Base-by-base conservation (phyloP, 352 stramenopile species). In the Halophytophthora polymorphica region DNA sequence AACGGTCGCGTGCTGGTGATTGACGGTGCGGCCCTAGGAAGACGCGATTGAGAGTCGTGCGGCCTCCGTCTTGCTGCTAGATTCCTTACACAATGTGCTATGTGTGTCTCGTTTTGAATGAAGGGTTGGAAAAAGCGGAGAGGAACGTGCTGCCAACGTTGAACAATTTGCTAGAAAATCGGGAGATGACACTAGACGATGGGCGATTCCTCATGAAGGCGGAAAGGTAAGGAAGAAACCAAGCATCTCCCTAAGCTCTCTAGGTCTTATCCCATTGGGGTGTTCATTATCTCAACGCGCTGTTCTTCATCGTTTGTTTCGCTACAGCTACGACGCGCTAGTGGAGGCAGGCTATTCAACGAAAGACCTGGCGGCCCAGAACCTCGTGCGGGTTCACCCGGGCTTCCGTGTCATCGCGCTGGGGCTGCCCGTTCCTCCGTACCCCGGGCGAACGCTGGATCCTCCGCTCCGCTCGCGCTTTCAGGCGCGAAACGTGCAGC, bases 151-250 rank as follows among this genome's bases (percentile, higher is more conserved):
- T 99, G 25, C 96, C 96, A 0, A 98, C 95, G n/a, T 63, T 99
- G 12, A 99, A 98, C 64, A 99, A 99, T 62, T 58, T 99, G 28
- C 72, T 98, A 7, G 96, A 99, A 64, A 98, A 98, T 63, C 66
- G 95, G 46, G 93, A 98, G 50, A 93, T 99, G 73, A 88, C 83
- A 22, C 66, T 98, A 28, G 96, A 99, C 48, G 94, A 98, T 64
- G 95, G 94, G 3, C 77, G 79, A 6, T 94, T 98, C 39, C 72
- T 98, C 10, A 86, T 98, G 78, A 89, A 90, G 50, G 79, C 82
- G 2, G 80, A 88, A 52, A 92, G 77, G 73, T 84, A 61, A 48
- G n/a, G 25, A 4, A 8, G 8, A 10, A 31, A 8, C 25, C 25
- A 31, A 4, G 25, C 25, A 31, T 31, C 4, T 31, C 25, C 8